Evolutionary conservation across 208 protist genomes (phyloP).

Genomic region (Leishmania lainsoni): DNA sequence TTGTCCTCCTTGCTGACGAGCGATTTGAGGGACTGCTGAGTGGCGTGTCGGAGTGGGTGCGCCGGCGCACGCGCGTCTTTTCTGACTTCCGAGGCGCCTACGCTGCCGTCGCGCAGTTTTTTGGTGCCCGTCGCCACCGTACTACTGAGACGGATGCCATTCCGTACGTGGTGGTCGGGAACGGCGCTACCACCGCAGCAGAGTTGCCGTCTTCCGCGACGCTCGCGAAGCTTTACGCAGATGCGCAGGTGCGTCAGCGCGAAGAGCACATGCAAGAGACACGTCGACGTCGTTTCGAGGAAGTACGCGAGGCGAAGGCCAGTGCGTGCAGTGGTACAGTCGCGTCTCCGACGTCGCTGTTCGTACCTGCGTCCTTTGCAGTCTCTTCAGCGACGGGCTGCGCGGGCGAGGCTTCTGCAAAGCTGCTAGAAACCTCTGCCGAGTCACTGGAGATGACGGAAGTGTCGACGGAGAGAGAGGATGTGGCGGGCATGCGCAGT

Average conservation of each 20-base stretch:
- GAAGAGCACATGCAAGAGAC: slow-evolving; percentile 15
- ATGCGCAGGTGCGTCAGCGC: slow-evolving; percentile 23
- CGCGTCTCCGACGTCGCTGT: slow-evolving; percentile 1
- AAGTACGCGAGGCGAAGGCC: slow-evolving; percentile 22
- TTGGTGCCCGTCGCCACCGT: slow-evolving; percentile 31
- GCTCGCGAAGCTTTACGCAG: slow-evolving; percentile 44
- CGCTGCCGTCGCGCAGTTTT: slow-evolving; percentile 67
- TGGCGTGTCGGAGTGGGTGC: slow-evolving; percentile 75
- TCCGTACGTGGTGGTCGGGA: slow-evolving; percentile 20
- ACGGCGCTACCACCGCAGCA: neutral
- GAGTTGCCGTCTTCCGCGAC: slow-evolving; percentile 31
- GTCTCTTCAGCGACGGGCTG: too few species aligned
- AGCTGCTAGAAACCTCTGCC: too few species aligned
- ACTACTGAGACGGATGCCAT: slow-evolving; percentile 20
- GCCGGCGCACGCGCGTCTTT: slow-evolving; percentile 39
- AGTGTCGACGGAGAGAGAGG: neutral
- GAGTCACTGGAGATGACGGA: neutral
- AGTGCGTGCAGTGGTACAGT: neutral
- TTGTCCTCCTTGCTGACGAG: slow-evolving; percentile 95
- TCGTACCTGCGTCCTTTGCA: neutral
- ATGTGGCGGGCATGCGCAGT: neutral
- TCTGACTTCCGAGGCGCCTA: slow-evolving; percentile 75
- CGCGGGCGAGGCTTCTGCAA: neutral
- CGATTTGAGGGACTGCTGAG: slow-evolving; percentile 67
- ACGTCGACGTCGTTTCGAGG: slow-evolving; percentile 40